Conservation (phyloP, 352 stramenopile species). For the Globisporangium mamillatum region DNA sequence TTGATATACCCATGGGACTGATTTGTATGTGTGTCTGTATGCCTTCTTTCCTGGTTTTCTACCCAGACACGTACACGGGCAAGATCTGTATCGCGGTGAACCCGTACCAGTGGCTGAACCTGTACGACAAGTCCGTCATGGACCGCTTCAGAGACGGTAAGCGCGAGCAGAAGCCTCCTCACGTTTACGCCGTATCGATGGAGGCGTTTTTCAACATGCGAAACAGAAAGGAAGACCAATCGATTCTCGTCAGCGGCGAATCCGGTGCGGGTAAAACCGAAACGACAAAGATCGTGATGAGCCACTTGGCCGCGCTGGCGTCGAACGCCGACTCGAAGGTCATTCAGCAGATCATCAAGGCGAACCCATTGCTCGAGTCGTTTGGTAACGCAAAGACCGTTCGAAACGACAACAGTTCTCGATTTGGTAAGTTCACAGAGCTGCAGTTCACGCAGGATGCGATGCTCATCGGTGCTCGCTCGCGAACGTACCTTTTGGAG, state of each 20-base stretch:
- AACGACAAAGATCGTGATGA: conserved; percentile 96
- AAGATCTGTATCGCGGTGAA: conserved; percentile 89
- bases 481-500: conserved; percentile 90
- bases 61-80: conserved; percentile 78
- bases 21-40: conserved; percentile 14
- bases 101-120: conserved; percentile 83
- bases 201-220: conserved; percentile 85
- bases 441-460: conserved; percentile 76
- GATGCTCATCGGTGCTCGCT: conserved; percentile 73
- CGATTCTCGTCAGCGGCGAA: conserved; percentile 94
- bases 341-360: conserved; percentile 95
- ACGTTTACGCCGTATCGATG: conserved; percentile 87
- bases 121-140: conserved; percentile 77
- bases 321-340: conserved; percentile 85
- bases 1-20: neutral
- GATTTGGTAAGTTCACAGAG: conserved; percentile 88
- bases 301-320: conserved; percentile 86
- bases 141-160: conserved; percentile 70
- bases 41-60: neutral
- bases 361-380: conserved; percentile 83
- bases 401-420: conserved; percentile 84
- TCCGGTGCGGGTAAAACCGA: conserved; percentile 96
- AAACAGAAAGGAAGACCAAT: conserved; percentile 85
- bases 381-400: conserved; percentile 88
- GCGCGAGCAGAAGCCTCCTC: conserved; percentile 68